Evolutionary conservation across 176 grass and related monocot species (phyloP).

Genomic region (Pontederia paniculata): DNA sequence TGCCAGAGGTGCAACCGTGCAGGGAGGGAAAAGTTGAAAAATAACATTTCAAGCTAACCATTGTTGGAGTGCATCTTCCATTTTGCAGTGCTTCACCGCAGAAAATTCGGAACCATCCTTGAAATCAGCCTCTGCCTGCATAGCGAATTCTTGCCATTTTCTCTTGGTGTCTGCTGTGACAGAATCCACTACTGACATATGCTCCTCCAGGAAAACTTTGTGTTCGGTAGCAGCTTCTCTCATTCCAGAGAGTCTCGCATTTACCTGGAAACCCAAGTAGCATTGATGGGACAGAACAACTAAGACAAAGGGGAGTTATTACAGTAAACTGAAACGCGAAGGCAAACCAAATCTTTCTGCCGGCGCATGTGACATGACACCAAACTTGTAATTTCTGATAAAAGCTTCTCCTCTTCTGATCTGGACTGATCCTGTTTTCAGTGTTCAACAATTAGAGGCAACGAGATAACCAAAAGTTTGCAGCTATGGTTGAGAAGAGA

Average conservation of each 20-base stretch:
- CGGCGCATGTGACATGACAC: conserved; percentile 68
- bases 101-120: conserved; percentile 55
- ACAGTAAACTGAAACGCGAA: neutral
- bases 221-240: conserved; percentile 48
- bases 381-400: conserved; percentile 62
- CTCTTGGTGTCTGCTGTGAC: conserved; percentile 80
- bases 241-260: conserved; percentile 47
- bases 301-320: neutral
- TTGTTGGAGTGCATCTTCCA: conserved; percentile 66
- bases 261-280: conserved; percentile 45
- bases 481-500: neutral
- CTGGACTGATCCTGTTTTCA: conserved; percentile 68
- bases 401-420: conserved; percentile 67
- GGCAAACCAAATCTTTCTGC: conserved; percentile 73
- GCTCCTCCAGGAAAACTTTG: conserved; percentile 64
- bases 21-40: neutral
- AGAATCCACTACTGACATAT: conserved; percentile 41
- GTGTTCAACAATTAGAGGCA: conserved; percentile 10
- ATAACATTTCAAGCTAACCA: conserved; percentile 30
- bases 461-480: neutral
- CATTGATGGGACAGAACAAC: neutral
- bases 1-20: neutral
- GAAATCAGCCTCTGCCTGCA: conserved; percentile 60
- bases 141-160: conserved; percentile 85
- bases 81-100: conserved; percentile 76